These are phyloP conservation scores for Ochetophila trinervis DNA, from an alignment of 306 rosid species.

Conservation along the genomic window DNA sequence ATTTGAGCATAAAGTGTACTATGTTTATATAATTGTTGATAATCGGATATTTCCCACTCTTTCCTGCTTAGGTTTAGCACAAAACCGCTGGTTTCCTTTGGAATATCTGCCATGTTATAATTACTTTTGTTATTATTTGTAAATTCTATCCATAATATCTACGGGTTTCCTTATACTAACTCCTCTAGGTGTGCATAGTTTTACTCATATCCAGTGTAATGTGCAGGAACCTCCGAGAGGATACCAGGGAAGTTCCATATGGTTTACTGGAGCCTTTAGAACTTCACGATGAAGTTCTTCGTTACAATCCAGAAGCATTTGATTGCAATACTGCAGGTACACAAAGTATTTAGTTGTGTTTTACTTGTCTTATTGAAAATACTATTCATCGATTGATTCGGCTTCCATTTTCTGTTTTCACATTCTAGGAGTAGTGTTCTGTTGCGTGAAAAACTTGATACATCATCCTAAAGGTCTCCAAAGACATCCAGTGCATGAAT, in stretches of 20 bases:
- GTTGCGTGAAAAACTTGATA: no score
- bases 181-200: neutral
- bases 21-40: neutral
- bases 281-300: constrained; percentile 78
- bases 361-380: neutral
- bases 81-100: neutral
- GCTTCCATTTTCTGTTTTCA: no score
- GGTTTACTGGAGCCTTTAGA: constrained; percentile 53
- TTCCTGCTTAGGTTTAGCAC: neutral
- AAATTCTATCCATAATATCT: neutral
- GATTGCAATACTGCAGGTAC: constrained; percentile 70
- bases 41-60: neutral
- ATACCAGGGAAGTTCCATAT: constrained; percentile 36
- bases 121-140: neutral
- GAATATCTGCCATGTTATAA: no score
- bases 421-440: no score
- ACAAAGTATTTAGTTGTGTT: constrained; percentile 43
- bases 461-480: no score
- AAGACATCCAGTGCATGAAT: no score
- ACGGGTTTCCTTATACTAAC: neutral
- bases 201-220: constrained; percentile 18
- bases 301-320: constrained; percentile 74
- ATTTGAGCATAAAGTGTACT: neutral
- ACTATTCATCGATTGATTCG: no score
- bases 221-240: constrained; percentile 81